These are phyloP conservation scores for Didymella pinodella DNA, from an alignment of 2,329 filamentous ascomycete species.

Conservation along the genomic window DNA sequence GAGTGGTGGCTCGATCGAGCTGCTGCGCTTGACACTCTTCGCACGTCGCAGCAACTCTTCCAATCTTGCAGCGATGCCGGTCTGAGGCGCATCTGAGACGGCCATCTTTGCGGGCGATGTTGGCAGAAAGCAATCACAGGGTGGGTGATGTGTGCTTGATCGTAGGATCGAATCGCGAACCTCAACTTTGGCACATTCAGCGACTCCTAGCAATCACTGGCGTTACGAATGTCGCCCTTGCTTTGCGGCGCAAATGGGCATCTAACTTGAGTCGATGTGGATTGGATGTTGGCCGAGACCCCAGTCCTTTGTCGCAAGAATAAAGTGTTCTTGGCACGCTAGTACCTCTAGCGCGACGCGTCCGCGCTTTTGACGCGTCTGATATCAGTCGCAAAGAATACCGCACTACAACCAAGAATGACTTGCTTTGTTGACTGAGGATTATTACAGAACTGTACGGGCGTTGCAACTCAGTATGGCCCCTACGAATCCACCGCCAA, in stretches of 20 bases:
- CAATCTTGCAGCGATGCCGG: constrained; percentile 45
- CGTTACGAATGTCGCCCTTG: not conserved
- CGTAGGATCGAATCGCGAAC: not conserved
- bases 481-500: constrained; percentile 20
- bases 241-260: constrained; percentile 6
- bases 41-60: constrained; percentile 53
- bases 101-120: constrained; percentile 36
- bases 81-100: constrained; percentile 33
- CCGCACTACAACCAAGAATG: not conserved
- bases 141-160: not conserved
- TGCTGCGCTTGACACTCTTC: constrained; percentile 49
- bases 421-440: not conserved
- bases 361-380: not conserved
- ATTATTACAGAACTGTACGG: not conserved
- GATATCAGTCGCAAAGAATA: not conserved
- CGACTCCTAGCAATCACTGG: constrained; percentile 4
- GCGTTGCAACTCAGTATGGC: constrained; percentile 30
- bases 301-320: constrained; percentile 18
- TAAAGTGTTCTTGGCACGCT: constrained; percentile 21
- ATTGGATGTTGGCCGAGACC: constrained; percentile 18
- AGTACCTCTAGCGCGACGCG: not conserved
- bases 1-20: constrained; percentile 55
- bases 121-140: constrained; percentile 1
- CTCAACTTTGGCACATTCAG: not conserved
- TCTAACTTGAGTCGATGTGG: constrained; percentile 16